These are phyloP conservation scores for Elaeagnus macrophylla DNA, from an alignment of 306 rosid genomes.

Conservation along the genomic window DNA sequence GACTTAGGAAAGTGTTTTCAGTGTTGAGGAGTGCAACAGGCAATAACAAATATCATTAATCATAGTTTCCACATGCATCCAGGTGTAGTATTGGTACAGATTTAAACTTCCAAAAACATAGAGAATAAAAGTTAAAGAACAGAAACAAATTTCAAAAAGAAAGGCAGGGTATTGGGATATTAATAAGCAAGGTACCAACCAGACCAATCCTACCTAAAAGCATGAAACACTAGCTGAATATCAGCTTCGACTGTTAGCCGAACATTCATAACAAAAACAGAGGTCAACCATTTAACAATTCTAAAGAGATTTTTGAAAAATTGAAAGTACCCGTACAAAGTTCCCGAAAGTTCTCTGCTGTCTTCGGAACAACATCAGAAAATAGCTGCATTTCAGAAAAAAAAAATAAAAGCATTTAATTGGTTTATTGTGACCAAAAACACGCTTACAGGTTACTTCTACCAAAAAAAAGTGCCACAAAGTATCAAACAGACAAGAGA, in stretches of 20 bases:
- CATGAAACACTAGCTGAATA: too few relatives aligned
- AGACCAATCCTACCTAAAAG: neutral
- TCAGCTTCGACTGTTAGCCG: neutral
- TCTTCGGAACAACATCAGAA: constrained; percentile 66
- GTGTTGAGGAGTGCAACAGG: neutral
- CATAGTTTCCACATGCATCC: neutral
- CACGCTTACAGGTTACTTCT: constrained; percentile 8
- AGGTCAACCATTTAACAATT: neutral
- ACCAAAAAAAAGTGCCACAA: neutral
- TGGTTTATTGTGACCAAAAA: neutral
- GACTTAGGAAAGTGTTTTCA: neutral
- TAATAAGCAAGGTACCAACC: neutral
- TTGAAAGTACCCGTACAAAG: constrained; percentile 75
- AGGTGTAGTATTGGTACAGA: neutral
- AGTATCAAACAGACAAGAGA: constrained; percentile 3
- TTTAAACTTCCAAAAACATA: neutral
- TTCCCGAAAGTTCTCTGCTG: constrained; percentile 83
- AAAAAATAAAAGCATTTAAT: constrained; percentile 8
- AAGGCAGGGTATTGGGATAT: neutral
- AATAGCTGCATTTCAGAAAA: constrained; percentile 73
- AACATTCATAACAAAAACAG: neutral
- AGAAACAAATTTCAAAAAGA: neutral
- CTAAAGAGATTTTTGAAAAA: neutral
- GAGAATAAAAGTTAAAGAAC: neutral
- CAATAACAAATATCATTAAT: neutral